Base-by-base conservation (phyloP, 768 basidiomycete genomes). In the Porphyrellus cyaneotinctus region DNA sequence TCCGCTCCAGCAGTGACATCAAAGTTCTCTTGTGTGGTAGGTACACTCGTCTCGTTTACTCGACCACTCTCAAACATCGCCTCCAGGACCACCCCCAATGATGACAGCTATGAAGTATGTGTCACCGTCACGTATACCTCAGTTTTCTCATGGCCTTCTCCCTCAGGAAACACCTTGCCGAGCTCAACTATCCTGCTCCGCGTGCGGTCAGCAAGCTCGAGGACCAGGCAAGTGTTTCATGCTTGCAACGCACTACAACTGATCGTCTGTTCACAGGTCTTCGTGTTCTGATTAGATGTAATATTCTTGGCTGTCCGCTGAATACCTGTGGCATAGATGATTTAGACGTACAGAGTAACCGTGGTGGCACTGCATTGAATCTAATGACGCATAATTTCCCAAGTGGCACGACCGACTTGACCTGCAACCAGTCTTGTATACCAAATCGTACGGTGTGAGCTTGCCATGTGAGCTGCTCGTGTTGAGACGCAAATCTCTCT, bases 121-220 rank as follows among this genome's bases (percentile, higher is more conserved):
- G n/a, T n/a, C 12, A 20, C 26, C 22, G 15, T 8, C 41, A 44
- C 20, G 2, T 18, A 42, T 33, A 15, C 26, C 6, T n/a, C 7
- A 10, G 9, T 10, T 18, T 15, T 17, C 52, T 60, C 31, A 67
- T 44, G 13, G 3, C 24, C 3, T 42, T 17, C 44, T 44, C 9
- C 22, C 41, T 30, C 57, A 94, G 91, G 78, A 92, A 88, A 79
- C 85, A 95, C 68, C 81, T 99, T 20, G 86, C 82, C 26, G 88
- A 87, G 48, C 83, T 99, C 65, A 84, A 82, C 59, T 97, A 92
- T 74, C 87, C 91, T 38, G 82, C 85, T 24, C 92, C 97, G 6
- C 82, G 88, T 58, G 83, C 91, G 8, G 79, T 97, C 72, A 93
- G 89, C 82, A 99, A 98, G 76, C 82, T 95, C 43, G 86, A 80